Conservation (phyloP, 768 basidiomycete genomes). For the Podaxis rugospora region DNA sequence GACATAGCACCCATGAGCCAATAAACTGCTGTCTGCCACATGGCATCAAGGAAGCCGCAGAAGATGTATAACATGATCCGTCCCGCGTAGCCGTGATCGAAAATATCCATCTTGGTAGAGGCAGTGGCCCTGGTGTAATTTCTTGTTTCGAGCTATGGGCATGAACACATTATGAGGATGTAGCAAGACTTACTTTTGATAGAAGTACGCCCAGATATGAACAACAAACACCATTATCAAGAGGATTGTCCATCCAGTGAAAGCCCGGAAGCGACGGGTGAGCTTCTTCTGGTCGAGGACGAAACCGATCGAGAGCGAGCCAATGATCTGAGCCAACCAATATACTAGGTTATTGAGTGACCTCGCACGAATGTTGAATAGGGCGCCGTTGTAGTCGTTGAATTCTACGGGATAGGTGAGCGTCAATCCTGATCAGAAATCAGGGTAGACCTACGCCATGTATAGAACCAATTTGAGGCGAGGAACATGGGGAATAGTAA, state of each 20-base stretch:
- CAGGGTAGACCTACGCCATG: constrained; percentile 58
- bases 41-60: constrained; percentile 71
- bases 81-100: constrained; percentile 47
- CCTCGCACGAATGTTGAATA: constrained; percentile 77
- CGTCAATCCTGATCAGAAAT: not conserved
- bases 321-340: constrained; percentile 74
- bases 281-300: constrained; percentile 55
- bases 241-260: constrained; percentile 62
- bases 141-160: constrained; percentile 15
- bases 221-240: constrained; percentile 66
- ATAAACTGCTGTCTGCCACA: constrained; percentile 83
- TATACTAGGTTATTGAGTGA: constrained; percentile 77
- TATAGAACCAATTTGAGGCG: constrained; percentile 80
- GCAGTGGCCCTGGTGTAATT: constrained; percentile 61
- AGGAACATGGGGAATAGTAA: constrained; percentile 84
- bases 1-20: constrained; percentile 86
- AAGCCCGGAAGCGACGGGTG: constrained; percentile 65
- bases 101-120: constrained; percentile 55
- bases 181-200: constrained; percentile 52
- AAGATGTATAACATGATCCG: constrained; percentile 62
- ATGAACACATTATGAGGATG: not conserved
- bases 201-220: constrained; percentile 72
- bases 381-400: constrained; percentile 69
- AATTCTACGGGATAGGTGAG: constrained; percentile 43
- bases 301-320: constrained; percentile 65